Percentiles rank a stretch among this genome's conserved stretches.
Evolutionary conservation across 192 early-diverging fungal species (phyloP).

Genomic region (Dimargaris xerosporica): DNA sequence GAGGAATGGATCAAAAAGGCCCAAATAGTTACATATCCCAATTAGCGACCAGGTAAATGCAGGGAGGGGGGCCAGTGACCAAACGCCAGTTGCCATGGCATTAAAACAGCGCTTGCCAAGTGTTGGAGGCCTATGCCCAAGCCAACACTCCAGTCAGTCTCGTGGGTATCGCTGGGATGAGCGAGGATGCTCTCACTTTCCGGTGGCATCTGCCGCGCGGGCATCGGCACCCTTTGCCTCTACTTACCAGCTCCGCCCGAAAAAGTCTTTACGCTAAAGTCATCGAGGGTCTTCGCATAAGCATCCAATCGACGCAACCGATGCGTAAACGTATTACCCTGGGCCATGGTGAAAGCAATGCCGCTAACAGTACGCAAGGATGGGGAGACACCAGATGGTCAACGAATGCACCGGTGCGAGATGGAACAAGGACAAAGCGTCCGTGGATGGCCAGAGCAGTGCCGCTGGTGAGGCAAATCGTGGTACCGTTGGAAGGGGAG

Average conservation of each 20-base stretch:
- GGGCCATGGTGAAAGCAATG: not conserved
- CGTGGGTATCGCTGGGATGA: not conserved
- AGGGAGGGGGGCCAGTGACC: not conserved
- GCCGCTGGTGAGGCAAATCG: not conserved
- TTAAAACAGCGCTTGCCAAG: not conserved
- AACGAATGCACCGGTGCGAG: not conserved
- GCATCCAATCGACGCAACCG: conserved; percentile 53
- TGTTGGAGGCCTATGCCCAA: too few species aligned
- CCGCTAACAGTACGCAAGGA: too few species aligned
- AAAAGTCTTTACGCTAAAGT: conserved; percentile 73
- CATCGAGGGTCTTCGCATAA: conserved; percentile 96
- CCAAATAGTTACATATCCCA: not conserved
- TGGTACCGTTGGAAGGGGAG: not conserved
- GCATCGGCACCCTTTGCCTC: too few species aligned
- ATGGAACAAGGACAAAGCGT: not conserved
- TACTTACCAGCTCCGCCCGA: conserved; percentile 54
- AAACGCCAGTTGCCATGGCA: not conserved
- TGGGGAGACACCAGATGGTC: too few species aligned
- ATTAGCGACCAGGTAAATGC: not conserved
- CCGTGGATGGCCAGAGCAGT: not conserved
- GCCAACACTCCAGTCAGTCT: too few species aligned
- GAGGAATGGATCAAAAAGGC: not conserved
- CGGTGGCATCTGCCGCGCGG: too few species aligned
- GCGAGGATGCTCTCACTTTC: not conserved
- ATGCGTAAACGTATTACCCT: conserved; percentile 22